These are phyloP conservation scores for Earliella scabrosa DNA, from an alignment of 1,284 basidiomycete genomes.

Conservation along the genomic window DNA sequence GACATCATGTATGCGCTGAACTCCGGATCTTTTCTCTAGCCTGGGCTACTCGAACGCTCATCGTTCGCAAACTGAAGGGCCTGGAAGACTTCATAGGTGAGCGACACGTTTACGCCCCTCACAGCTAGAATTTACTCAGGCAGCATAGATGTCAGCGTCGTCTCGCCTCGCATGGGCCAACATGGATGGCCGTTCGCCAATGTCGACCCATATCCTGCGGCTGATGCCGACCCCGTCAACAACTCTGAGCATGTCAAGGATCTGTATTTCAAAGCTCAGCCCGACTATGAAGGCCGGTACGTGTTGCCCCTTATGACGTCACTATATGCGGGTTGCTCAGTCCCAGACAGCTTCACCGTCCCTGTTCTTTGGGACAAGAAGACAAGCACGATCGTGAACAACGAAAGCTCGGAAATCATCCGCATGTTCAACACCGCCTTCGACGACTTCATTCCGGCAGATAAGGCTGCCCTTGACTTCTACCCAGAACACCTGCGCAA, in stretches of 20 bases:
- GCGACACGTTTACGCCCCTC: conserved; percentile 30
- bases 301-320: conserved; percentile 8
- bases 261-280: conserved; percentile 81
- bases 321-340: not conserved
- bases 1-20: not conserved
- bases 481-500: conserved; percentile 27
- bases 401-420: conserved; percentile 94
- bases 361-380: conserved; percentile 98
- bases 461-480: conserved; percentile 52
- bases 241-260: conserved; percentile 79
- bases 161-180: conserved; percentile 86
- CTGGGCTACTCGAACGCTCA: conserved; percentile 93
- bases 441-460: conserved; percentile 68
- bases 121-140: not conserved
- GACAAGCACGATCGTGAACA: conserved; percentile 89
- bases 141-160: conserved; percentile 35
- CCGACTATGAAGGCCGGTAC: conserved; percentile 69
- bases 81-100: conserved; percentile 84
- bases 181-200: conserved; percentile 90
- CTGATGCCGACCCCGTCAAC: conserved; percentile 76
- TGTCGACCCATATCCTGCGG: conserved; percentile 70
- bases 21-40: conserved; percentile 51
- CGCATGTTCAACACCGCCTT: conserved; percentile 90
- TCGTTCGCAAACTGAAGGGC: conserved; percentile 90
- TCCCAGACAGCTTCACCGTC: conserved; percentile 65